phyloP scores from a whole-genome alignment of 2,329 filamentous ascomycete genomes.

The Aspergillus sp. region DNA sequence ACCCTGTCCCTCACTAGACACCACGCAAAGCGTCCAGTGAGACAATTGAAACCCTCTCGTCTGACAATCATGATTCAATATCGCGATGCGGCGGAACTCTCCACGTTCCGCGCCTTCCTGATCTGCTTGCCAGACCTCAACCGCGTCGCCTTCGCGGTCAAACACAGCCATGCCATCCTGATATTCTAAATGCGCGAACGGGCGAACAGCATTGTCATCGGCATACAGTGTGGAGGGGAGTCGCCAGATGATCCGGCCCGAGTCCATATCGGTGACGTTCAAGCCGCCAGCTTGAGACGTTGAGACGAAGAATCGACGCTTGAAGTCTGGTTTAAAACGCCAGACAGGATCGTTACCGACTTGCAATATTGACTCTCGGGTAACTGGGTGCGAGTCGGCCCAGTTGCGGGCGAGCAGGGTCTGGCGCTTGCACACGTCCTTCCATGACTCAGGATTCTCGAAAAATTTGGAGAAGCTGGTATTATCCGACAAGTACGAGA shows the following conservation, averaged over 20 bases:
- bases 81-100: constrained; percentile 34
- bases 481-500: constrained; percentile 21
- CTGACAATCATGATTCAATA: constrained; percentile 37
- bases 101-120: constrained; percentile 29
- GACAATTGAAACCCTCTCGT: constrained; percentile 43
- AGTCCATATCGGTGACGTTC: constrained; percentile 43
- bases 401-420: constrained; percentile 36
- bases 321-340: constrained; percentile 43
- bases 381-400: constrained; percentile 25
- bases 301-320: constrained; percentile 40
- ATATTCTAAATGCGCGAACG: constrained; percentile 44
- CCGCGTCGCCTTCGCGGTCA: constrained; percentile 38
- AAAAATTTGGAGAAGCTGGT: constrained; percentile 29
- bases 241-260: constrained; percentile 35
- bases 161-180: constrained; percentile 42
- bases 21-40: constrained; percentile 40
- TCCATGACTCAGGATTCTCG: constrained; percentile 34
- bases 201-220: constrained; percentile 29
- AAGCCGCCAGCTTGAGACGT: constrained; percentile 42
- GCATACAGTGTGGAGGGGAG: constrained; percentile 22
- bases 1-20: constrained; percentile 38
- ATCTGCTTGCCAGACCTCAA: constrained; percentile 42
- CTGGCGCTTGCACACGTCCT: constrained; percentile 39
- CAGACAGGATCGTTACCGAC: constrained; percentile 38
- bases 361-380: constrained; percentile 36